Evolutionary conservation across 768 basidiomycete species (phyloP).

Genomic region (Boletus fagicola): DNA sequence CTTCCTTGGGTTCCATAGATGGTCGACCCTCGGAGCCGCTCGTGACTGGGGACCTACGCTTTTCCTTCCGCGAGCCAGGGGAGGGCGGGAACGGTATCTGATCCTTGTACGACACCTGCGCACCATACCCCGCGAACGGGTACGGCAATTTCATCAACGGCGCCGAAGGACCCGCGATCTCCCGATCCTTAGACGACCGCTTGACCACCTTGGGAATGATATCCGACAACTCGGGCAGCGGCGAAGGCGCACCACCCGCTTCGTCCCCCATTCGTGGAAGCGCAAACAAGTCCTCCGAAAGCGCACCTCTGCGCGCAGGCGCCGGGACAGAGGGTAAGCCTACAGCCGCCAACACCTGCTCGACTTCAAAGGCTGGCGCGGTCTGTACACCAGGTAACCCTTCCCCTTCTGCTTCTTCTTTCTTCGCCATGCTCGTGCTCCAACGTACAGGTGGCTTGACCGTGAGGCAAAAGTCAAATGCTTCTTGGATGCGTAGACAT

Average conservation of each 20-base stretch:
- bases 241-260: constrained; percentile 21
- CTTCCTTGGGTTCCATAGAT: constrained; percentile 30
- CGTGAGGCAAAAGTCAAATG: constrained; percentile 77
- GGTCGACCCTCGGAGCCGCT: constrained; percentile 32
- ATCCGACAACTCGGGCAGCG: constrained; percentile 33
- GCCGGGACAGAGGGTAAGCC: constrained; percentile 49
- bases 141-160: constrained; percentile 61
- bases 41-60: constrained; percentile 29
- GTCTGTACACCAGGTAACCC: constrained; percentile 30
- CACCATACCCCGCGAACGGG: constrained; percentile 63
- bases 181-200: constrained; percentile 47
- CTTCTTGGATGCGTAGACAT: constrained; percentile 67
- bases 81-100: constrained; percentile 79
- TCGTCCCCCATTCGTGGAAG: constrained; percentile 38
- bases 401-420: constrained; percentile 26
- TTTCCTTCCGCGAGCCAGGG: constrained; percentile 43
- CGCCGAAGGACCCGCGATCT: constrained; percentile 36
- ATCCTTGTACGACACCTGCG: constrained; percentile 59
- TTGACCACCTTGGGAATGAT: constrained; percentile 49
- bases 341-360: constrained; percentile 55
- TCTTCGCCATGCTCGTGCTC: constrained; percentile 34
- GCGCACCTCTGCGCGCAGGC: constrained; percentile 54
- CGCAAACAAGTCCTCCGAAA: constrained; percentile 66
- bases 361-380: constrained; percentile 47
- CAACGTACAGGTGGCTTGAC: constrained; percentile 37